Conservation (phyloP, 192 early-diverging fungal species). For the Coemansia sp. region DNA sequence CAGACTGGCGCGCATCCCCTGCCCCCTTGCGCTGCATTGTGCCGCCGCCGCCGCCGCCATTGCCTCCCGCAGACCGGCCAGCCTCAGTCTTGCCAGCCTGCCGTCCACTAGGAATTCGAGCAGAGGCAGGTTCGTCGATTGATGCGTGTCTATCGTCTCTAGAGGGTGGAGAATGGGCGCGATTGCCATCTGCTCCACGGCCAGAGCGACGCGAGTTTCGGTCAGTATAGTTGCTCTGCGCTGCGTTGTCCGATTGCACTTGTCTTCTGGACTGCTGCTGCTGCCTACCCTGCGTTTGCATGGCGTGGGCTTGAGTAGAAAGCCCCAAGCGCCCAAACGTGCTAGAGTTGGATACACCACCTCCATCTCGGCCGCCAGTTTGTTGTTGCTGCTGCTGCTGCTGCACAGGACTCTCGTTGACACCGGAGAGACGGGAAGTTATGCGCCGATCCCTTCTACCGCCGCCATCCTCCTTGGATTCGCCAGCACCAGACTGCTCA, state of each 20-base stretch:
- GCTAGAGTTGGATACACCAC: background rate
- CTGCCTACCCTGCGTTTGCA: background rate
- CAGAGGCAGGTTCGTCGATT: background rate
- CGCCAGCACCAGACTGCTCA: constrained; percentile 1
- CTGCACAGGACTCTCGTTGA: background rate
- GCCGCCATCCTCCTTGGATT: constrained; percentile 2
- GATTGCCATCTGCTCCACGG: constrained; percentile 7
- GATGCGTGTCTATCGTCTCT: background rate
- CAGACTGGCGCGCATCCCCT: constrained; percentile 1
- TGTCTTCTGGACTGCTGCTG: constrained; percentile 14
- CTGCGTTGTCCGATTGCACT: background rate
- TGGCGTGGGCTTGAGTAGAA: background rate
- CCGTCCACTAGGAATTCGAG: constrained; percentile 11
- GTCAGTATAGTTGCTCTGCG: constrained; percentile 6
- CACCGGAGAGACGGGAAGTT: background rate
- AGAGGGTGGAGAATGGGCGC: background rate
- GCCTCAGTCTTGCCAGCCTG: constrained; percentile 4
- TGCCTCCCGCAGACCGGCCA: background rate
- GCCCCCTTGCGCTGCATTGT: constrained; percentile 12
- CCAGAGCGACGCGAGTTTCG: constrained; percentile 13
- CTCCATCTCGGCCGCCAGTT: background rate
- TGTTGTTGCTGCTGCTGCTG: constrained; percentile 13
- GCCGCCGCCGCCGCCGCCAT: background rate
- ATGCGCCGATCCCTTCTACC: constrained; percentile 1
- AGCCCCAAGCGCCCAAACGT: background rate